phyloP scores from a whole-genome alignment of 345 rosid species.

The Populus simonii region DNA sequence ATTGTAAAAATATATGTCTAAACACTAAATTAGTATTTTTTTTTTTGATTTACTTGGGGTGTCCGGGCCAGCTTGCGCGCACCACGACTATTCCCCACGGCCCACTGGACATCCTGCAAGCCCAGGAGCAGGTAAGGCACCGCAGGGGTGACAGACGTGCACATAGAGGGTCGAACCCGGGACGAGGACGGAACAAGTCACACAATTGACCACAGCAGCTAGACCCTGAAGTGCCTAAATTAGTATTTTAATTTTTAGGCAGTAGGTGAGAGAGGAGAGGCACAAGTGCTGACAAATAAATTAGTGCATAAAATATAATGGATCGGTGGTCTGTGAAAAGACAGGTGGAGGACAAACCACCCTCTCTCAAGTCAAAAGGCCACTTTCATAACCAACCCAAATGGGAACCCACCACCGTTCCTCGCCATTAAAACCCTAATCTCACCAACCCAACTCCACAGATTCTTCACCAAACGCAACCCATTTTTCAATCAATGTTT shows the following conservation, averaged over 20 bases:
- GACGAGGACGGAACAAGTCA: too few species aligned
- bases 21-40: too few species aligned
- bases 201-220: too few species aligned
- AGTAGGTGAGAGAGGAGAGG: constrained; percentile 1
- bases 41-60: too few species aligned
- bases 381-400: neutral
- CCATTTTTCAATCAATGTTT: neutral
- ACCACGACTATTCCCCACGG: too few species aligned
- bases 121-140: too few species aligned
- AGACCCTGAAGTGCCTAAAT: too few species aligned
- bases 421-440: neutral
- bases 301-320: neutral
- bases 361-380: constrained; percentile 1
- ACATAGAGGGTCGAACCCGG: too few species aligned
- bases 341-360: neutral
- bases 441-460: constrained; percentile 21
- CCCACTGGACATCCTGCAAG: too few species aligned
- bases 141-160: too few species aligned
- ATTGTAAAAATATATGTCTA: too few species aligned
- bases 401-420: neutral
- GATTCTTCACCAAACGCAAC: constrained; percentile 6
- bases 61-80: too few species aligned
- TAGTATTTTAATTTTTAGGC: neutral
- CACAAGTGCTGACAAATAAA: neutral
- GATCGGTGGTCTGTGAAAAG: neutral